These are phyloP conservation scores for Karstenula rhodostoma DNA, from an alignment of 2,329 filamentous ascomycete species.

Conservation along the genomic window DNA sequence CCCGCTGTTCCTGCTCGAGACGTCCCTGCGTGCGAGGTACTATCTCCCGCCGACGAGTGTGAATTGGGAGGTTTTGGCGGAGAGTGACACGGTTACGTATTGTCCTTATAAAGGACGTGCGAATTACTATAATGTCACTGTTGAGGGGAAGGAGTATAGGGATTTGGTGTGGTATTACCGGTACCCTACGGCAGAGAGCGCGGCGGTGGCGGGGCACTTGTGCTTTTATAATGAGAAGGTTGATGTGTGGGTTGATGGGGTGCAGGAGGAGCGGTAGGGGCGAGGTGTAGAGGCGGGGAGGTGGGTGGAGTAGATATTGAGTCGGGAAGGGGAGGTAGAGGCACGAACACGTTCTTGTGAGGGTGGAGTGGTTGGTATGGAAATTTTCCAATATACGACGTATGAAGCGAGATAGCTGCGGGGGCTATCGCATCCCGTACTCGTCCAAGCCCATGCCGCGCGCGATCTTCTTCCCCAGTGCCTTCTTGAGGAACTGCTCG, in stretches of 20 bases:
- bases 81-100: conserved; percentile 62
- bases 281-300: not conserved
- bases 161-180: conserved; percentile 71
- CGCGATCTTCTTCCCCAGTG: conserved; percentile 78
- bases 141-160: conserved; percentile 55
- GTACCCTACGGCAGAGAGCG: conserved; percentile 65
- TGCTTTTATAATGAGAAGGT: conserved; percentile 77
- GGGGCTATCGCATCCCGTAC: not conserved
- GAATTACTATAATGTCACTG: conserved; percentile 65
- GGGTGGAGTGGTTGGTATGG: too few relatives aligned
- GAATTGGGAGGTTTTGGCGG: conserved; percentile 55
- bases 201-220: conserved; percentile 62
- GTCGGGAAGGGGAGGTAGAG: too few relatives aligned
- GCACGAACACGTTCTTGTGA: not conserved
- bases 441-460: conserved; percentile 74
- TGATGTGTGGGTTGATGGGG: conserved; percentile 66
- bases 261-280: conserved; percentile 41
- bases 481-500: conserved; percentile 87
- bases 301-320: not conserved
- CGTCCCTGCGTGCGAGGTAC: conserved; percentile 65
- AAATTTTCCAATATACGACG: too few relatives aligned
- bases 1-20: conserved; percentile 67
- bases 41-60: conserved; percentile 66
- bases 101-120: conserved; percentile 75
- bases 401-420: not conserved